A percentile compares a stretch with the other conserved stretches of the same genome.
Evolutionary conservation across 768 basidiomycete genomes (phyloP).

Genomic region (Kwoniella europaea): DNA sequence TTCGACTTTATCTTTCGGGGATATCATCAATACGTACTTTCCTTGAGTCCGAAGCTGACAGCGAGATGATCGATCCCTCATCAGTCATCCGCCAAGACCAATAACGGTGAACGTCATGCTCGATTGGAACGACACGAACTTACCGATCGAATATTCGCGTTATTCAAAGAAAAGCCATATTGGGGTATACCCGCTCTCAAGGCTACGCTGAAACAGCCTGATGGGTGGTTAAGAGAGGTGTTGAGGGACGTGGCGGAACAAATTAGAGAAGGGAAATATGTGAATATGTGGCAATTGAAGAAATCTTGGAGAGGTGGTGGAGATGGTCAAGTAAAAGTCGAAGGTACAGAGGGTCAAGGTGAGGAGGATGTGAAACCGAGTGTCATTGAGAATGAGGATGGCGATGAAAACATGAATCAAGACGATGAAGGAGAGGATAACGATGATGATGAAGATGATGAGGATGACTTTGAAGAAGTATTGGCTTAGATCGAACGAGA

Average conservation of each 20-base stretch:
- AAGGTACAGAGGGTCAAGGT: not conserved
- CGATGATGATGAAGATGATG: slow-evolving; percentile 15
- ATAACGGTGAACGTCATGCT: slow-evolving; percentile 73
- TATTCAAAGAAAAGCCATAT: slow-evolving; percentile 77
- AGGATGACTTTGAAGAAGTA: slow-evolving; percentile 22
- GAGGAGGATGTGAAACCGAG: slow-evolving; percentile 6
- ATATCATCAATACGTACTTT: no score
- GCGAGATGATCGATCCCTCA: not conserved
- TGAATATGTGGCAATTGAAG: slow-evolving; percentile 45
- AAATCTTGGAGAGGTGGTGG: slow-evolving; percentile 22
- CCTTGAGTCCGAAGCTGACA: not conserved
- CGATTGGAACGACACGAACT: slow-evolving; percentile 88
- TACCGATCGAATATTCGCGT: slow-evolving; percentile 76
- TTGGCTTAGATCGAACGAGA: not conserved
- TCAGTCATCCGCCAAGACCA: slow-evolving; percentile 22
- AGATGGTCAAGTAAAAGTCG: not conserved
- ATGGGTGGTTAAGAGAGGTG: slow-evolving; percentile 45
- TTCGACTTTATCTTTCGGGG: no score
- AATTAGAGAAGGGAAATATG: slow-evolving; percentile 40
- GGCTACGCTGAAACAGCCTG: slow-evolving; percentile 40
- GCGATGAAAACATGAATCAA: slow-evolving; percentile 5
- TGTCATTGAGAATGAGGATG: not conserved
- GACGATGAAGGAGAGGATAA: slow-evolving; percentile 2
- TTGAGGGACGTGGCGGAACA: slow-evolving; percentile 45
- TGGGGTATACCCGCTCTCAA: slow-evolving; percentile 63